Evolutionary conservation across 1,139 yeast genomes (phyloP).

Genomic region (Nakaseomyces bracarensis): DNA sequence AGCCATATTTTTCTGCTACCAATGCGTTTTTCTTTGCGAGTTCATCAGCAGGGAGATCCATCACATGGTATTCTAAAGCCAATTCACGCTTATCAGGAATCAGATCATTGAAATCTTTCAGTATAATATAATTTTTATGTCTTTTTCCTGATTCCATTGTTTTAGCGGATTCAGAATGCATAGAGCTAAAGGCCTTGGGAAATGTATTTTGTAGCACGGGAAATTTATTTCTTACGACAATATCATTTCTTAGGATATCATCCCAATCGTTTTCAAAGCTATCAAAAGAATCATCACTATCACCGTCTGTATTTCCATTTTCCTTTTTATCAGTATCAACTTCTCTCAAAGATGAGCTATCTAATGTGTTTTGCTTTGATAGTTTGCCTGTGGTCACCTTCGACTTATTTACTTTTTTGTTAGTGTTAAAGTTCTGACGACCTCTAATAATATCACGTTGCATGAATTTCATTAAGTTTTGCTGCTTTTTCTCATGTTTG

Average conservation of each 20-base stretch:
- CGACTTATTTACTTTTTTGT: constrained; percentile 6
- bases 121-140: constrained; percentile 47
- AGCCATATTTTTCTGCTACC: constrained; percentile 62
- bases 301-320: constrained; percentile 7
- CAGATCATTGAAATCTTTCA: constrained; percentile 59
- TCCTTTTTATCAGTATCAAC: background rate
- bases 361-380: background rate
- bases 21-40: constrained; percentile 61
- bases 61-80: constrained; percentile 65
- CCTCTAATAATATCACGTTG: constrained; percentile 34
- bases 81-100: constrained; percentile 71
- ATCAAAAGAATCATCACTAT: constrained; percentile 33
- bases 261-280: constrained; percentile 37
- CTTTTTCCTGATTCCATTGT: constrained; percentile 22
- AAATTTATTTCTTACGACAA: constrained; percentile 31
- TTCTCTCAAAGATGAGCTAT: background rate
- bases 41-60: constrained; percentile 58
- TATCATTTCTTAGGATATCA: constrained; percentile 35
- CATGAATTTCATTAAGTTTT: constrained; percentile 36
- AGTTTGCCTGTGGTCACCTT: background rate
- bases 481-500: constrained; percentile 32
- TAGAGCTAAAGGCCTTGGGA: constrained; percentile 22
- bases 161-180: constrained; percentile 24
- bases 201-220: constrained; percentile 27
- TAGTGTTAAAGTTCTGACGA: background rate